A percentile compares a stretch with the other conserved stretches of the same genome.
Evolutionary conservation across 78 protist genomes (phyloP).

Genomic region (Planoprotostelium fungivorum): DNA sequence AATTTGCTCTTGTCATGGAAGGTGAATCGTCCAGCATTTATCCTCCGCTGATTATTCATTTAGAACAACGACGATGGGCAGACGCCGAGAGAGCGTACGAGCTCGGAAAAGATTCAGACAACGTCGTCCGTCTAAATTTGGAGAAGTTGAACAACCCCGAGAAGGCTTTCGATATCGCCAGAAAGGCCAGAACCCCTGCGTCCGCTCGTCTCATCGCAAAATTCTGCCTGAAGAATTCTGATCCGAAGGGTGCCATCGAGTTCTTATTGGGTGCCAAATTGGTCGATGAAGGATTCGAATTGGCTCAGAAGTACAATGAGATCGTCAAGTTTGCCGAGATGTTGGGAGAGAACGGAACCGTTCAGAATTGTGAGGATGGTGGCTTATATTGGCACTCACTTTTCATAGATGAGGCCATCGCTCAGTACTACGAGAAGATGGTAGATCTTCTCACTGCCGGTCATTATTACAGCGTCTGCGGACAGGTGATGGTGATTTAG

Average conservation of each 20-base stretch:
- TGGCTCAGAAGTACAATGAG: slow-evolving; percentile 31
- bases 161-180: slow-evolving; percentile 56
- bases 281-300: slow-evolving; percentile 48
- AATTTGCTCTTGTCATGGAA: slow-evolving; percentile 56
- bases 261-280: slow-evolving; percentile 41
- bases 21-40: neutral
- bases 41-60: neutral
- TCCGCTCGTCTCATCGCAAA: slow-evolving; percentile 57
- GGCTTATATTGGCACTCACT: no score
- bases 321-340: slow-evolving; percentile 31
- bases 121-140: slow-evolving; percentile 59
- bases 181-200: slow-evolving; percentile 29
- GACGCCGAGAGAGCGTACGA: slow-evolving; percentile 54
- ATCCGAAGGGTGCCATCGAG: slow-evolving; percentile 47
- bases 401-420: slow-evolving; percentile 12
- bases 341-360: slow-evolving; percentile 27
- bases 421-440: slow-evolving; percentile 19
- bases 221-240: slow-evolving; percentile 20
- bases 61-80: slow-evolving; percentile 6
- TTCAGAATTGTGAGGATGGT: slow-evolving; percentile 5
- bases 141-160: slow-evolving; percentile 20
- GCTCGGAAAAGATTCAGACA: slow-evolving; percentile 39
- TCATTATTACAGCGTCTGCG: slow-evolving; percentile 14
- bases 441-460: slow-evolving; percentile 13
- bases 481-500: neutral